phyloP scores from a whole-genome alignment of 305 asterid species.

The Coffea humblotiana region DNA sequence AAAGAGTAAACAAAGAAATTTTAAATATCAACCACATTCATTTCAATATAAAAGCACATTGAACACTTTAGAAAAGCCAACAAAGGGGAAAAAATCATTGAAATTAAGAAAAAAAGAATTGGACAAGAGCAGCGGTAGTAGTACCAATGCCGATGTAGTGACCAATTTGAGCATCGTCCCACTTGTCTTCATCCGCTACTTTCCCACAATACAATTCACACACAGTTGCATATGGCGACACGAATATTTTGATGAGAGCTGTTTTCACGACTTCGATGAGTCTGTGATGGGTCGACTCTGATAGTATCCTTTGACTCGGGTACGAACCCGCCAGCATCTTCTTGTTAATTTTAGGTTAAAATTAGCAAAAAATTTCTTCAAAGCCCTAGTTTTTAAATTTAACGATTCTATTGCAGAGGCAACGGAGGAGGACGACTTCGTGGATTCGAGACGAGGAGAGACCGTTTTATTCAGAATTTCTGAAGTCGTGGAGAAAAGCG shows the following conservation, averaged over 20 bases:
- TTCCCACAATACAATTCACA: conserved; percentile 75
- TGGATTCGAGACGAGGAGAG: background rate
- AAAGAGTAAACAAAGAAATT: no score
- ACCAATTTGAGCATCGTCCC: conserved; percentile 97
- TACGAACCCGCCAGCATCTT: conserved; percentile 45
- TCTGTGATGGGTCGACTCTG: conserved; percentile 71
- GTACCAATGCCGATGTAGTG: conserved; percentile 94
- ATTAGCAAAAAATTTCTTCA: no score
- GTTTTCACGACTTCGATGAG: conserved; percentile 67
- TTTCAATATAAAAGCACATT: background rate
- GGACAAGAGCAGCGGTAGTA: background rate
- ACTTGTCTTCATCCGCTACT: conserved; percentile 73
- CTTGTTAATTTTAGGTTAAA: no score
- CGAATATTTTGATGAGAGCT: conserved; percentile 83
- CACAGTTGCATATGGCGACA: conserved; percentile 85
- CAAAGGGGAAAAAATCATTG: conserved; percentile 1
- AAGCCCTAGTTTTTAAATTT: no score
- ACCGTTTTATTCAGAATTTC: background rate
- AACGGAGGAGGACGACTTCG: background rate
- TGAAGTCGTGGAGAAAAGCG: background rate
- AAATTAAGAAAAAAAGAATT: background rate
- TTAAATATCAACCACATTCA: no score
- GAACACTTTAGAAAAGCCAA: background rate
- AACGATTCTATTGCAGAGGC: no score
- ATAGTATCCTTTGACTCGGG: conserved; percentile 39